Base-by-base conservation (phyloP, 169 alveolate genomes). In the Plasmodium malariae region DNA sequence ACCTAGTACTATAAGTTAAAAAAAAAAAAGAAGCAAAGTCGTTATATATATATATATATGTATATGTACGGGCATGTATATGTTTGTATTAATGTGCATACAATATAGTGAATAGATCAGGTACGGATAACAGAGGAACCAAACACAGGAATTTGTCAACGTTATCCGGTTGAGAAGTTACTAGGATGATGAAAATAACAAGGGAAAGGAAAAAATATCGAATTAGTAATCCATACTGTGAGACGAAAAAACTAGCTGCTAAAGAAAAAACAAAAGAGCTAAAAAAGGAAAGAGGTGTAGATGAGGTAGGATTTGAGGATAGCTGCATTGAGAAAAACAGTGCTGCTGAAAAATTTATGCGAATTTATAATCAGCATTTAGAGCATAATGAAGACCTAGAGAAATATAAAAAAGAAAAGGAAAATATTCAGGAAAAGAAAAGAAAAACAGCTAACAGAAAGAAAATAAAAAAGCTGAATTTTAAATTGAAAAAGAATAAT, bases 191-290 rank as follows among this genome's bases (percentile, higher is more conserved):
- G 80, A 86, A 86, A 70, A 55, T 69, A 3, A 69, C 74, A 37
- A 86, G 63, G 21, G 92, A 69, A 51, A 86, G 92, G 48, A 86
- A 28, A 70, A 86, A 86, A 40, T 86, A 86, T 55, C 26, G 92
- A 57, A 70, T 86, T 3, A 59, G 32, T 24, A 71, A 43, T 17
- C 92, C 92, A 2, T 86, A 86, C 11, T 87, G 57, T 63, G 92
- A 86, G 51, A 51, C 24, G 34, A 43, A 37, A 36, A 86, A 86
- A 48, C 17, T 70, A 6, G 60, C n/a, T 19, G 57, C 36, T 17
- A 37, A 57, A 17, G 55, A 60, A 43, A 59, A 40, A 2, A 26
- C 69, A 57, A 59, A n/a, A 21, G 67, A 86, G 37, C 78, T 69
- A 51, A 24, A 54, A 43, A 26, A 30, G 32, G 32, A 51, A 14